Conservation (phyloP, 225 moss, liverwort and hornwort genomes). For the Marchantia paleacea region DNA sequence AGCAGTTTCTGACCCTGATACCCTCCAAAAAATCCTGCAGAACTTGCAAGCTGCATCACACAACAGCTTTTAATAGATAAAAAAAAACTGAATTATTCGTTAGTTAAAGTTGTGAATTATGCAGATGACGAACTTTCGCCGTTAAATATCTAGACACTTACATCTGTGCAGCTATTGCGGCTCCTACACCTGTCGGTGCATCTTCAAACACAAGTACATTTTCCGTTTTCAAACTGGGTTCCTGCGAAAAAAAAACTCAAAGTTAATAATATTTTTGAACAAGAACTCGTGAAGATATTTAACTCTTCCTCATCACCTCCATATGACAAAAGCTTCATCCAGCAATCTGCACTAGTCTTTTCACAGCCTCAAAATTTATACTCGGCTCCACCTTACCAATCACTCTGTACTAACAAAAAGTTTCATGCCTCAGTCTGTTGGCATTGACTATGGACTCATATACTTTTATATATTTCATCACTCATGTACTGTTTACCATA, state of each 20-base stretch:
- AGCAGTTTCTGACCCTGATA: background rate
- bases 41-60: background rate
- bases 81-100: background rate
- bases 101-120: background rate
- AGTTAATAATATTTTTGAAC: too few species aligned
- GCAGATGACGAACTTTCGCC: background rate
- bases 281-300: background rate
- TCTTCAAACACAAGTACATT: conserved; percentile 91
- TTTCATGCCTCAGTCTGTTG: too few species aligned
- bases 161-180: conserved; percentile 86
- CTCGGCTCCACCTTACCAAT: background rate
- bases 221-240: conserved; percentile 48
- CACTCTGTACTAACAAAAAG: background rate
- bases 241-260: conserved; percentile 33
- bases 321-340: background rate
- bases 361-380: background rate
- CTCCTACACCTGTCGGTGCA: conserved; percentile 83
- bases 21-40: background rate
- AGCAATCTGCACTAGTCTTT: background rate
- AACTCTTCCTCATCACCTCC: background rate
- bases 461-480: too few species aligned
- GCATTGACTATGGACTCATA: too few species aligned
- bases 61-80: background rate
- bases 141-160: conserved; percentile 35
- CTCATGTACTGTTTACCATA: too few species aligned